These are phyloP conservation scores for Chalciporus piperatus DNA, from an alignment of 768 basidiomycete species.

Conservation along the genomic window DNA sequence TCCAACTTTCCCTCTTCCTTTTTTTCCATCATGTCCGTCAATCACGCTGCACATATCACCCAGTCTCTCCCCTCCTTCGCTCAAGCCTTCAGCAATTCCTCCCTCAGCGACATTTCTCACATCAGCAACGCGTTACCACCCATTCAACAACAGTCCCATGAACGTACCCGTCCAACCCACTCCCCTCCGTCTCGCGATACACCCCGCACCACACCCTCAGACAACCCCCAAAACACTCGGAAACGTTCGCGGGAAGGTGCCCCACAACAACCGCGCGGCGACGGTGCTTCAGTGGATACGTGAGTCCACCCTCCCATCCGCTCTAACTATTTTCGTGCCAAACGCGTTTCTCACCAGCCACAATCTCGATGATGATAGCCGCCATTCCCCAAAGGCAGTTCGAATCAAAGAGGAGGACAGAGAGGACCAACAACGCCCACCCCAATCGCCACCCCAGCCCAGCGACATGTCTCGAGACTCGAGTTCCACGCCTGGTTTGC, in stretches of 20 bases:
- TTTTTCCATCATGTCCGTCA: constrained; percentile 38
- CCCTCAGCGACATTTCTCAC: constrained; percentile 47
- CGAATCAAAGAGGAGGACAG: constrained; percentile 67
- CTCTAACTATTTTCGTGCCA: constrained; percentile 1
- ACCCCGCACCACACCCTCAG: constrained; percentile 33
- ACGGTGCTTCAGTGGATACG: constrained; percentile 39
- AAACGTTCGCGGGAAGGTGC: constrained; percentile 49
- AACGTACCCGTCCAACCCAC: constrained; percentile 34
- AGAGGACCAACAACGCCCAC: constrained; percentile 38
- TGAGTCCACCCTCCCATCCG: constrained; percentile 33
- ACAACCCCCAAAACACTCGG: constrained; percentile 22
- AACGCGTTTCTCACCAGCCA: constrained; percentile 20
- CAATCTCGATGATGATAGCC: constrained; percentile 28
- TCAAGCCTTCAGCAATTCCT: constrained; percentile 64
- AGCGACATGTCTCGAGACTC: constrained; percentile 17
- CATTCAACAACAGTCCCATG: constrained; percentile 48
- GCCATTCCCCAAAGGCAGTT: constrained; percentile 44
- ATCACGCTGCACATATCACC: constrained; percentile 43
- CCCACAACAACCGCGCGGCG: constrained; percentile 31
- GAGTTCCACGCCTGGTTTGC: constrained; percentile 39
- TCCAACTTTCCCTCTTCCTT: background rate
- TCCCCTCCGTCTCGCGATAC: constrained; percentile 25
- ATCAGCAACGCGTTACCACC: constrained; percentile 63
- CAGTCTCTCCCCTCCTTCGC: constrained; percentile 79
- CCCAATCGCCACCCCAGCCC: constrained; percentile 33